Conservation (phyloP, 352 stramenopile species). For the Pythium oligandrum region DNA sequence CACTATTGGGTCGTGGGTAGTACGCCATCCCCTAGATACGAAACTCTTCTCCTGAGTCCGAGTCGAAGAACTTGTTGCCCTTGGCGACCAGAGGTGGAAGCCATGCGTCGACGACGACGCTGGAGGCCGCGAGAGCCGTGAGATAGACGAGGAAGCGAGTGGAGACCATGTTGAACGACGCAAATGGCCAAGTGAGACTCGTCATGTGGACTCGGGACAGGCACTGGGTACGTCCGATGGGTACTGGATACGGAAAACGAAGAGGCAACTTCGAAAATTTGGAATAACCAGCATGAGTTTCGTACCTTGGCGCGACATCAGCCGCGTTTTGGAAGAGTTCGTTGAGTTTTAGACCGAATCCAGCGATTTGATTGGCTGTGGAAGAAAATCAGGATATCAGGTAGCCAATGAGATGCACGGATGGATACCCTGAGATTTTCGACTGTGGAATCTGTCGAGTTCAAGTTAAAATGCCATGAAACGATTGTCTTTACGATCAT, state of each 20-base stretch:
- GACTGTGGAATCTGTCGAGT: no score
- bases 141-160: not conserved
- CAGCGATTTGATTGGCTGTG: no score
- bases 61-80: conserved; percentile 67
- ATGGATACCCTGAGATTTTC: no score
- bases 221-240: not conserved
- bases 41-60: conserved; percentile 33
- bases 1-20: conserved; percentile 27
- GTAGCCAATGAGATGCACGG: no score
- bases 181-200: not conserved
- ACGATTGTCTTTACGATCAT: no score
- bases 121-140: not conserved
- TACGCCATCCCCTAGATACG: conserved; percentile 34
- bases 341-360: no score
- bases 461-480: no score
- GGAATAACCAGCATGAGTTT: not conserved
- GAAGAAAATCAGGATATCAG: no score
- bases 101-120: conserved; percentile 4
- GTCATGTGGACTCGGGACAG: not conserved
- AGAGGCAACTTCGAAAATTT: not conserved
- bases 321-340: no score
- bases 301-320: no score
- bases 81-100: conserved; percentile 21
- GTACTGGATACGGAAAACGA: not conserved
- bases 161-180: not conserved